Percentiles rank a stretch among this genome's conserved stretches.
These are phyloP conservation scores for Beauveria asiatica DNA, from an alignment of 2,329 filamentous ascomycete genomes.

Conservation along the genomic window DNA sequence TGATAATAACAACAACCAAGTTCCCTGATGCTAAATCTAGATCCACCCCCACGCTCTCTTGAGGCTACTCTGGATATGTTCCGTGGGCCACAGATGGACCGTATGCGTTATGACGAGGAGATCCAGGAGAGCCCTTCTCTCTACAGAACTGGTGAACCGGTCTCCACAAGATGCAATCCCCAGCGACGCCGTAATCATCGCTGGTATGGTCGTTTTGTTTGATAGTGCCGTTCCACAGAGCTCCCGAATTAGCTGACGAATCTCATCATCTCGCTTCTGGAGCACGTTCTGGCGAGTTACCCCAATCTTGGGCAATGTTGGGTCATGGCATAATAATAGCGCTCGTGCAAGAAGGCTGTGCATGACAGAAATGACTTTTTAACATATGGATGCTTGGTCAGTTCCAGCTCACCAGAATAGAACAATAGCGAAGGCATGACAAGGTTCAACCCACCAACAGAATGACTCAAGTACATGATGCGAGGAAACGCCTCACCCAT, in stretches of 20 bases:
- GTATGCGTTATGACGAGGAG: background rate
- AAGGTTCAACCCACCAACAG: background rate
- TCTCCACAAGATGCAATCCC: background rate
- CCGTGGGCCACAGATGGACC: background rate
- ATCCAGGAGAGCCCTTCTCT: background rate
- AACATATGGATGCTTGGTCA: background rate
- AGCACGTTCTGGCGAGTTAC: background rate
- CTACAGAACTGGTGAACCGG: background rate
- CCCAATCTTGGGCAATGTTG: background rate
- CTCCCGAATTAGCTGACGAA: background rate
- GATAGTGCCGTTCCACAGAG: background rate
- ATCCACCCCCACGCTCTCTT: background rate
- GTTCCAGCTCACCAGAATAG: background rate
- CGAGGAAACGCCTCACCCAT: background rate
- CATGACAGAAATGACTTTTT: background rate
- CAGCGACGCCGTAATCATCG: slow-evolving; percentile 11
- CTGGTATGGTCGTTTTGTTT: background rate
- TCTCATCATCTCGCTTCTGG: slow-evolving; percentile 23
- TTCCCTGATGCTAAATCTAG: background rate
- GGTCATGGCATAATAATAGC: background rate
- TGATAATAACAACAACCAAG: background rate
- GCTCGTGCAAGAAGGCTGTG: background rate
- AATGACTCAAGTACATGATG: background rate
- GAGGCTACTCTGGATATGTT: background rate
- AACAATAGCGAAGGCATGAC: background rate